Base-by-base conservation (phyloP, 805 yeast genomes). In the Cyberlindnera japonica region DNA sequence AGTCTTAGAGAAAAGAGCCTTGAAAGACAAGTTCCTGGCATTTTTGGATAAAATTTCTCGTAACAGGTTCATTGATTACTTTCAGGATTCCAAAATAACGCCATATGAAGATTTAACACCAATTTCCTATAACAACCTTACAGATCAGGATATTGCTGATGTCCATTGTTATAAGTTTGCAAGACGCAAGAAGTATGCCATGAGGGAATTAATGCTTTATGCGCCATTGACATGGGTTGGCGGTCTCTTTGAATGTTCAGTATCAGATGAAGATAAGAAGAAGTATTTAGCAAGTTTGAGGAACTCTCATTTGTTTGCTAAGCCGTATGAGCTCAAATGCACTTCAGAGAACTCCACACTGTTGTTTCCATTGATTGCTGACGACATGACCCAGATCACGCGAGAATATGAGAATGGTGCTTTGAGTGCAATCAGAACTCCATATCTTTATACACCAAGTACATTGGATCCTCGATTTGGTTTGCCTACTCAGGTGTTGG, bases 181-280 rank as follows among this genome's bases (percentile, higher is more conserved):
- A 58, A 68, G 89, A 49, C 65, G 80, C 30, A 69, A 71, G 47
- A 69, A 72, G 47, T 80, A 74, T 50, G 74, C 76, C 0, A 56
- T 55, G 11, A 62, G 77, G 36, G 58, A 68, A 21, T 37, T 69
- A 10, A 67, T 73, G 2, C 53, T 77, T 6, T 79, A 68, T 51
- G 61, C 75, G 13, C 86, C 88, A 0, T 63, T 69, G 15, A 70
- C 78, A 0, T 74, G 75, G 61, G 74, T 83, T 3, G 91, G 90
- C 6, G 88, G 79, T 0, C 49, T 83, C 2, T 83, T 71, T 56
- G 68, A 69, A 40, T 78, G 84, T 50, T 60, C 68, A 11, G 42
- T 72, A 1, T 51, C 68, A 2, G 42, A 52, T 15, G 59, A 53
- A 2, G 48, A 47, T 5, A 68, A 64, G 40, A 25, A 16, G 32